Conservation (phyloP, 805 yeast genomes). For the Ogataea methanolica region DNA sequence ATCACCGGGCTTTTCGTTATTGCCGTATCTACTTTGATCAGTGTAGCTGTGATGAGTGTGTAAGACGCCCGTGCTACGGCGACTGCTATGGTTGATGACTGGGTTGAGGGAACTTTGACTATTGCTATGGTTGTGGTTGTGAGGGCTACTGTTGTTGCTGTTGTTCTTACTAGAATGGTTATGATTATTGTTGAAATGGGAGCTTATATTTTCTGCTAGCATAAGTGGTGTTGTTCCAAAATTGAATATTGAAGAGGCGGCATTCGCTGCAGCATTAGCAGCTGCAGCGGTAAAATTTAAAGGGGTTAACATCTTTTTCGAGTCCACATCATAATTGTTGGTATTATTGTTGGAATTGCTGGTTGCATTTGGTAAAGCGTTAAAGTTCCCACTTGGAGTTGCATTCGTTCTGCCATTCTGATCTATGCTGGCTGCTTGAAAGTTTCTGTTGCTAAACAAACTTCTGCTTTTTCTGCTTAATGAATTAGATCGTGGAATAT, state of each 20-base stretch:
- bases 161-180: constrained; percentile 6
- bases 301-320: constrained; percentile 13
- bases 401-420: neutral
- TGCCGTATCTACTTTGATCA: too few relatives aligned
- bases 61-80: neutral
- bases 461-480: constrained; percentile 24
- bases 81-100: neutral
- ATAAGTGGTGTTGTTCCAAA: constrained; percentile 19
- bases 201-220: constrained; percentile 7
- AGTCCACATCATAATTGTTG: too few relatives aligned
- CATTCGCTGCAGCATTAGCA: constrained; percentile 26
- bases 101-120: neutral
- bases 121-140: neutral
- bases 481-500: constrained; percentile 30
- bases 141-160: neutral
- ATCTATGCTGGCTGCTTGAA: constrained; percentile 2
- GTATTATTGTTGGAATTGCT: too few relatives aligned
- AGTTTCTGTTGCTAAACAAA: constrained; percentile 11
- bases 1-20: neutral
- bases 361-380: too few relatives aligned
- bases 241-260: constrained; percentile 27
- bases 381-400: neutral
- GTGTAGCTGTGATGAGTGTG: too few relatives aligned
- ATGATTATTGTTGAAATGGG: constrained; percentile 3
- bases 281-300: constrained; percentile 24